A percentile compares a stretch with the other conserved stretches of the same genome.
Conservation (phyloP, 805 yeast genomes). For the Candida koratica region DNA sequence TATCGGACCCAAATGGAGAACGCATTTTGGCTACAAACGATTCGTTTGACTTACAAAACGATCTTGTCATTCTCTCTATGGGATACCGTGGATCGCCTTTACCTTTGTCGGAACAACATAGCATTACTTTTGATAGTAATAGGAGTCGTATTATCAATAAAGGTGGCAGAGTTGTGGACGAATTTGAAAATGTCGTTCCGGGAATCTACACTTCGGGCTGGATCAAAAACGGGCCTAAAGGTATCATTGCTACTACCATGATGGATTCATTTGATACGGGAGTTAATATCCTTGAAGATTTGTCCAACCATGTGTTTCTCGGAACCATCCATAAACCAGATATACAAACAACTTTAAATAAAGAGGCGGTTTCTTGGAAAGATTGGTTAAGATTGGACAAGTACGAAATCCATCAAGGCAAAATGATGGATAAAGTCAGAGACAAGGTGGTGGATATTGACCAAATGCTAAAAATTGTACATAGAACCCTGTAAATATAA, state of each 20-base stretch:
- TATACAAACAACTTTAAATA: conserved; percentile 9
- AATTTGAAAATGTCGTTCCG: conserved; percentile 19
- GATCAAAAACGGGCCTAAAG: conserved; percentile 82
- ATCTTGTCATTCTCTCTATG: conserved; percentile 71
- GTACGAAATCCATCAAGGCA: conserved; percentile 51
- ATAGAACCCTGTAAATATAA: conserved; percentile 18
- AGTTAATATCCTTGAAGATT: conserved; percentile 57
- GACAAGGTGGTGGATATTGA: conserved; percentile 49
- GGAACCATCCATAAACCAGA: conserved; percentile 10
- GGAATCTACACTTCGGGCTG: conserved; percentile 85
- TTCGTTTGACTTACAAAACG: conserved; percentile 40
- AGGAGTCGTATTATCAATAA: conserved; percentile 29
- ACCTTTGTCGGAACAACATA: conserved; percentile 47
- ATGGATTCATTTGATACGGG: conserved; percentile 77
- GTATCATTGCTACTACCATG: conserved; percentile 90
- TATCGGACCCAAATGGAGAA: conserved; percentile 23
- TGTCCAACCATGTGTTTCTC: conserved; percentile 27
- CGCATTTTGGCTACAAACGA: conserved; percentile 20
- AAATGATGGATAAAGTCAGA: conserved; percentile 47
- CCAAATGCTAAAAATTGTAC: conserved; percentile 44
- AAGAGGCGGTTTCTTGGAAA: conserved; percentile 48
- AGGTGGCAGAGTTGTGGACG: conserved; percentile 28
- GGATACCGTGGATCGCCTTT: conserved; percentile 77
- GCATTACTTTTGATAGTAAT: conserved; percentile 19
- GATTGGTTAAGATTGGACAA: conserved; percentile 61